A percentile compares a stretch with the other conserved stretches of the same genome.
phyloP scores from a whole-genome alignment of 805 yeast genomes.

The Wickerhamiella kurtzmanii region DNA sequence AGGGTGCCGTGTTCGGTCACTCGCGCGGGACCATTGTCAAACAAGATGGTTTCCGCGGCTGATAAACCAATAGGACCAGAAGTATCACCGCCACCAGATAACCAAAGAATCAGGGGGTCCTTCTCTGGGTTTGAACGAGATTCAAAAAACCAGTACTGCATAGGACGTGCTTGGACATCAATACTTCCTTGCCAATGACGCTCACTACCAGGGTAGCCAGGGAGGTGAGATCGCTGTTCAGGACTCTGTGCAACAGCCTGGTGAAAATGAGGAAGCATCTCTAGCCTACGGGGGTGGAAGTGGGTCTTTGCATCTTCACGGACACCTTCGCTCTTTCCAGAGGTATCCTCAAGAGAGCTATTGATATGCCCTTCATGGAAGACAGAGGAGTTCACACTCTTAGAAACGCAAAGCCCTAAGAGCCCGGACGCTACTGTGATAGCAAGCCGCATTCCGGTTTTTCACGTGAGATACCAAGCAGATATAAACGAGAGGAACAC shows the following conservation, averaged over 20 bases:
- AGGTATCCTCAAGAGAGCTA: not conserved
- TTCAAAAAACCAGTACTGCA: constrained; percentile 60
- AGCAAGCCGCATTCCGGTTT: not conserved
- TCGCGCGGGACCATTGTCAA: constrained; percentile 82
- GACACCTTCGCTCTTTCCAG: not conserved
- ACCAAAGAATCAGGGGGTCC: constrained; percentile 82
- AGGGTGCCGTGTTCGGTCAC: constrained; percentile 39
- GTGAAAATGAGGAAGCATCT: not conserved
- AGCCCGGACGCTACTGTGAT: not conserved
- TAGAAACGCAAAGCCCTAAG: no score
- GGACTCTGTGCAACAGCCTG: not conserved
- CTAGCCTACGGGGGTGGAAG: no score
- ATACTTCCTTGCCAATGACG: not conserved
- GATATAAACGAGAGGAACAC: no score
- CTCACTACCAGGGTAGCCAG: constrained; percentile 1
- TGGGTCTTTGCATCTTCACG: not conserved
- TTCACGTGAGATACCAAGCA: not conserved
- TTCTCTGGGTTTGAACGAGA: constrained; percentile 74
- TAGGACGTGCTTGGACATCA: not conserved
- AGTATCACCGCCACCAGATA: constrained; percentile 77
- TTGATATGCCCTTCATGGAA: not conserved
- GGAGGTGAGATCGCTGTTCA: not conserved
- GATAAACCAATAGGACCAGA: constrained; percentile 48
- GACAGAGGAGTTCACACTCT: no score
- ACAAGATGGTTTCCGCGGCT: constrained; percentile 62